These are phyloP conservation scores for Nakazawaea pomicola DNA, from an alignment of 805 yeast genomes.

Conservation along the genomic window DNA sequence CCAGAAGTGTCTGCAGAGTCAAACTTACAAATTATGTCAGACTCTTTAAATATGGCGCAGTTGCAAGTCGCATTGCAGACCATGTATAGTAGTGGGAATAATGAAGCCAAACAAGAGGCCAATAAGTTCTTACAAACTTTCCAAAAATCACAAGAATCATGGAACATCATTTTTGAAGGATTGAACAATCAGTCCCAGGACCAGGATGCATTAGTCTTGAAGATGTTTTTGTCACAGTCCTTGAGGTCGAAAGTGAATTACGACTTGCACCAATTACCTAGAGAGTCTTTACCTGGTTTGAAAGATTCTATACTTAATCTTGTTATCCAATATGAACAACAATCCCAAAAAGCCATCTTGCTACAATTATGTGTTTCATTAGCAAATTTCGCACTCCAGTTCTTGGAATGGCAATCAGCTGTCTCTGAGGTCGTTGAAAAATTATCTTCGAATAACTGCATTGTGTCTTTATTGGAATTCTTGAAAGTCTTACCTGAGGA, in stretches of 20 bases:
- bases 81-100: slow-evolving; percentile 28
- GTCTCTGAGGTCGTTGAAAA: slow-evolving; percentile 57
- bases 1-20: too few relatives aligned
- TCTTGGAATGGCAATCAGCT: slow-evolving; percentile 66
- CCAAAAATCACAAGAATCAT: slow-evolving; percentile 78
- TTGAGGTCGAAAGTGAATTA: slow-evolving; percentile 78
- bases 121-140: slow-evolving; percentile 64
- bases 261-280: slow-evolving; percentile 76
- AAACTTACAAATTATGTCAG: slow-evolving; percentile 7
- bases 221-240: slow-evolving; percentile 89
- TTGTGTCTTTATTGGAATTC: slow-evolving; percentile 63
- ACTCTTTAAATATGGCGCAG: slow-evolving; percentile 17
- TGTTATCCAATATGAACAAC: slow-evolving; percentile 42
- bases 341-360: slow-evolving; percentile 51
- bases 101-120: slow-evolving; percentile 39
- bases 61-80: slow-evolving; percentile 42
- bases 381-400: slow-evolving; percentile 79
- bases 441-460: slow-evolving; percentile 33
- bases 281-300: slow-evolving; percentile 49
- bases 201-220: slow-evolving; percentile 43
- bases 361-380: slow-evolving; percentile 80
- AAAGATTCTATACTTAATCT: slow-evolving; percentile 63
- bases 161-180: slow-evolving; percentile 63
- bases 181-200: slow-evolving; percentile 26
- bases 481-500: slow-evolving; percentile 90